Percentiles rank a stretch among this genome's conserved stretches.
Evolutionary conservation across 805 yeast species (phyloP).

Genomic region (Candida sanyiensis): DNA sequence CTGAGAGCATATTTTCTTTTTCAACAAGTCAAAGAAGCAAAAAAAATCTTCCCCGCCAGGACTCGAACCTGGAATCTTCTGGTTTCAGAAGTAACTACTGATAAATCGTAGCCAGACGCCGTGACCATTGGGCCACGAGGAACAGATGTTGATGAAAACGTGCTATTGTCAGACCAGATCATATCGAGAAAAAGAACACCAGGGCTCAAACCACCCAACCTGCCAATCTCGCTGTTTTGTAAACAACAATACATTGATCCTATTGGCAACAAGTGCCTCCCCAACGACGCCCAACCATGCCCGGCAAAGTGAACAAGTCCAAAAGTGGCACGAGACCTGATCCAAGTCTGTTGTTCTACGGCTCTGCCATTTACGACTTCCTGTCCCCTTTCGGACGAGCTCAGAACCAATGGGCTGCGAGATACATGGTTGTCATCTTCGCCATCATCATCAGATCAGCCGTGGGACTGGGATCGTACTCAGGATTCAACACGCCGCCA

Average conservation of each 20-base stretch:
- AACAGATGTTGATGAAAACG: conserved; percentile 35
- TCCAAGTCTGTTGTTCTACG: conserved; percentile 30
- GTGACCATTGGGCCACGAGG: conserved; percentile 76
- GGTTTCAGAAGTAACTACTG: conserved; percentile 36
- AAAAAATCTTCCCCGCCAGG: conserved; percentile 31
- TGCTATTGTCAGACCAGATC: neutral
- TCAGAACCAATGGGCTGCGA: conserved; percentile 85
- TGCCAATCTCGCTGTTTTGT: neutral
- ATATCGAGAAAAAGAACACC: neutral
- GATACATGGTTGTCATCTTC: conserved; percentile 66
- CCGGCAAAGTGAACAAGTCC: neutral
- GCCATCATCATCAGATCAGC: conserved; percentile 77
- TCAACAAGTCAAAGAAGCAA: too few relatives aligned
- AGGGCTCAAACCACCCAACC: neutral
- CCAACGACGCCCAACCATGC: too few relatives aligned
- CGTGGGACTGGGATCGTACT: conserved; percentile 82
- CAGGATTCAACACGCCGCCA: conserved; percentile 69
- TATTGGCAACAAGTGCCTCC: too few relatives aligned
- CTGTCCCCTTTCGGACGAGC: conserved; percentile 75
- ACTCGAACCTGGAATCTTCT: conserved; percentile 33
- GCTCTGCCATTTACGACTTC: conserved; percentile 72
- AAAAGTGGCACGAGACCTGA: conserved; percentile 8
- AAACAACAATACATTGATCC: too few relatives aligned
- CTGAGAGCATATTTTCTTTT: too few relatives aligned
- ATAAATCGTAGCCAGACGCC: conserved; percentile 64